A percentile compares a stretch with the other conserved stretches of the same genome.
These are phyloP conservation scores for Paradendryphiella salina DNA, from an alignment of 2,329 filamentous ascomycete genomes.

Conservation along the genomic window DNA sequence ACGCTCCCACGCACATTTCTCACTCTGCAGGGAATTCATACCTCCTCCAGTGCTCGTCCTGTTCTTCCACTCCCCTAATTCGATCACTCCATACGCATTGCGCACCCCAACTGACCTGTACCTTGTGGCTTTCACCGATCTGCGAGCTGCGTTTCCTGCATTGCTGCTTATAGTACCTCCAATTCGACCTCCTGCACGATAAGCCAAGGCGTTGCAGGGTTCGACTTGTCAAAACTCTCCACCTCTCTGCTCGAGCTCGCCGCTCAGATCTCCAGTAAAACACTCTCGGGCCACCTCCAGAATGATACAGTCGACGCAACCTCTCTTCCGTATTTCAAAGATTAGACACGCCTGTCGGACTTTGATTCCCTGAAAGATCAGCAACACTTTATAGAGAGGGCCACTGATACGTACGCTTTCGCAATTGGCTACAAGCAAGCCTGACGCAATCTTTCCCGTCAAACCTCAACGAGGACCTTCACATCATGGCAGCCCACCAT, in stretches of 20 bases:
- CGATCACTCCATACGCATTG: slow-evolving; percentile 35
- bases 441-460: slow-evolving; percentile 39
- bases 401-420: slow-evolving; percentile 37
- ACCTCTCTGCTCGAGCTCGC: slow-evolving; percentile 40
- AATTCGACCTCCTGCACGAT: slow-evolving; percentile 40
- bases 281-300: slow-evolving; percentile 40
- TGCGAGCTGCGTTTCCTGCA: slow-evolving; percentile 45
- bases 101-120: slow-evolving; percentile 35
- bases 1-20: slow-evolving; percentile 36
- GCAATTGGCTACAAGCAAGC: slow-evolving; percentile 35
- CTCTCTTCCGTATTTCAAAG: slow-evolving; percentile 39
- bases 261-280: slow-evolving; percentile 40
- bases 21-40: slow-evolving; percentile 39
- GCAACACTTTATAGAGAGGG: slow-evolving; percentile 18
- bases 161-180: slow-evolving; percentile 45
- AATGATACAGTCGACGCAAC: slow-evolving; percentile 49
- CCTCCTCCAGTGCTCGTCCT: slow-evolving; percentile 37
- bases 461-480: slow-evolving; percentile 27
- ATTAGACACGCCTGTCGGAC: slow-evolving; percentile 38
- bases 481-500: slow-evolving; percentile 41
- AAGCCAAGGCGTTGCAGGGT: slow-evolving; percentile 47
- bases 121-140: slow-evolving; percentile 41
- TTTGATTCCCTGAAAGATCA: slow-evolving; percentile 39
- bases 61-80: slow-evolving; percentile 33
- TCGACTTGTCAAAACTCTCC: slow-evolving; percentile 45